phyloP scores from a whole-genome alignment of 352 stramenopile species.

The Pythium brachiatum region DNA sequence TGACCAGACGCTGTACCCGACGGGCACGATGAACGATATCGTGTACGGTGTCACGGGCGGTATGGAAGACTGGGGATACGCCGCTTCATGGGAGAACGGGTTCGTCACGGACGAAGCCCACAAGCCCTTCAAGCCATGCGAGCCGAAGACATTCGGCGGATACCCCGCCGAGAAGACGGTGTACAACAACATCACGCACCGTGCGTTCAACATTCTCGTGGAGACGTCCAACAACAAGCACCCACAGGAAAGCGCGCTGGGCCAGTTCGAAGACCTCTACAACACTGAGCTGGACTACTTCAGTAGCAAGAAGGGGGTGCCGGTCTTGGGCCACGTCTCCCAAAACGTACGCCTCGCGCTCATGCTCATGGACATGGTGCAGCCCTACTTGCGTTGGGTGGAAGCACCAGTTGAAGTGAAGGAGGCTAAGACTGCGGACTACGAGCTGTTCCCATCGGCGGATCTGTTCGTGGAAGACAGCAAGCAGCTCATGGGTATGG shows the following conservation, averaged over 20 bases:
- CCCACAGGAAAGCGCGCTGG: constrained; percentile 67
- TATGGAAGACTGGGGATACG: constrained; percentile 99
- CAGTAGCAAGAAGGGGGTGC: constrained; percentile 21
- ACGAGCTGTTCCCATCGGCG: constrained; percentile 41
- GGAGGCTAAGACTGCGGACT: not conserved
- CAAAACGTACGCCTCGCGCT: constrained; percentile 95
- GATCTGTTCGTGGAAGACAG: constrained; percentile 39
- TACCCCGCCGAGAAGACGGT: constrained; percentile 88
- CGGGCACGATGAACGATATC: constrained; percentile 94
- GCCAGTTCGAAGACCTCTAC: constrained; percentile 68
- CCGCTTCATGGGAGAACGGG: constrained; percentile 84
- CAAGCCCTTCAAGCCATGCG: constrained; percentile 77
- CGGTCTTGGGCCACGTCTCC: constrained; percentile 89
- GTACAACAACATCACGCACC: constrained; percentile 93
- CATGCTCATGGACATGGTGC: constrained; percentile 93
- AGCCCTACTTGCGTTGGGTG: constrained; percentile 91
- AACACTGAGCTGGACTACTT: constrained; percentile 65
- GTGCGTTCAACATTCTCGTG: constrained; percentile 96
- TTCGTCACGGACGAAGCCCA: constrained; percentile 18
- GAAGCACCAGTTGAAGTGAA: constrained; percentile 21
- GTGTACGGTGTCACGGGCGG: constrained; percentile 96
- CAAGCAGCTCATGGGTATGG: constrained; percentile 48
- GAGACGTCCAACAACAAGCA: constrained; percentile 94
- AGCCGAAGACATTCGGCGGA: constrained; percentile 86
- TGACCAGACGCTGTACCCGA: constrained; percentile 72